Evolutionary conservation across 2,329 filamentous ascomycete species (phyloP).

Genomic region (Laburnicola sp.): DNA sequence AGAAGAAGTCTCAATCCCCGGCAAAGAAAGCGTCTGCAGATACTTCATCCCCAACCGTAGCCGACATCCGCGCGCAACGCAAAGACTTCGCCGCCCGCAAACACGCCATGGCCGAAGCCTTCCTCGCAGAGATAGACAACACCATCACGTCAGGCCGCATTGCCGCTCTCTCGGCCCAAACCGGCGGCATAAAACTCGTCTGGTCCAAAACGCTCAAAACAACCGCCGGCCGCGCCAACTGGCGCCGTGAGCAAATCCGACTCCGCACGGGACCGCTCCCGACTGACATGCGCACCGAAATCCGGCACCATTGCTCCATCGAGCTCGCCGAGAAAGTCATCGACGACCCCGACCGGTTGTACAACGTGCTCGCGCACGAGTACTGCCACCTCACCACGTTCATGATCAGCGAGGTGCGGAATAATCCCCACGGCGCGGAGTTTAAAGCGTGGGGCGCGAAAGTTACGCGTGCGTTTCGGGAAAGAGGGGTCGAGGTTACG

Average conservation of each 20-base stretch:
- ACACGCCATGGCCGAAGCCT: slow-evolving; percentile 63
- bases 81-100: slow-evolving; percentile 67
- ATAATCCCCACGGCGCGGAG: slow-evolving; percentile 78
- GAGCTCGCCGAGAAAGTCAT: slow-evolving; percentile 90
- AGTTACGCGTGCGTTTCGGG: slow-evolving; percentile 61
- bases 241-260: slow-evolving; percentile 51
- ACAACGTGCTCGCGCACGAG: slow-evolving; percentile 94
- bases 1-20: slow-evolving; percentile 21
- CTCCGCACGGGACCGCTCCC: slow-evolving; percentile 31
- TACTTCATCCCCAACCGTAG: slow-evolving; percentile 16
- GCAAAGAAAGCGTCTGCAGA: slow-evolving; percentile 10
- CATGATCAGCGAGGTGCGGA: slow-evolving; percentile 76
- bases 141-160: slow-evolving; percentile 66
- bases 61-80: slow-evolving; percentile 34
- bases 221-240: slow-evolving; percentile 67
- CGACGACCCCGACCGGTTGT: slow-evolving; percentile 69
- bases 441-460: slow-evolving; percentile 72
- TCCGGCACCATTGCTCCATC: slow-evolving; percentile 70
- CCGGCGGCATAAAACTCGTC: slow-evolving; percentile 70
- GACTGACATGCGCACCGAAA: slow-evolving; percentile 31
- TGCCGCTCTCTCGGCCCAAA: slow-evolving; percentile 59
- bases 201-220: slow-evolving; percentile 81
- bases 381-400: slow-evolving; percentile 94
- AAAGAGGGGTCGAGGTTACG: slow-evolving; percentile 72
- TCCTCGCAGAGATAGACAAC: slow-evolving; percentile 70